phyloP scores from a whole-genome alignment of 768 basidiomycete genomes.

The Lactarius trivialis region DNA sequence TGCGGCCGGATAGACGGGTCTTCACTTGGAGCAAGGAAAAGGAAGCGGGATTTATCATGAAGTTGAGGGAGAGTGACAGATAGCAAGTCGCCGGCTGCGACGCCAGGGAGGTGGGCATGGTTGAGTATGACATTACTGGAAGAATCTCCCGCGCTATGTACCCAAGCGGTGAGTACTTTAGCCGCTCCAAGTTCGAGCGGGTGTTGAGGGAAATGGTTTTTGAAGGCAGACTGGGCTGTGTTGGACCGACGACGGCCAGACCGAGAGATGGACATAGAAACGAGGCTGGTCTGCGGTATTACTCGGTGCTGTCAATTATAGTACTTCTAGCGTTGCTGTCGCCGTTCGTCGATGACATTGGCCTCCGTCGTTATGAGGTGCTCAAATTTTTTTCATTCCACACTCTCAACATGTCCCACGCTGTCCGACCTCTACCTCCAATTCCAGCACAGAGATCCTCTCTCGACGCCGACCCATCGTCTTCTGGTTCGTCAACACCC shows the following conservation, averaged over 20 bases:
- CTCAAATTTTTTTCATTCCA: neutral
- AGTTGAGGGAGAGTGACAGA: constrained; percentile 42
- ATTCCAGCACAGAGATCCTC: neutral
- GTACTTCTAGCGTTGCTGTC: neutral
- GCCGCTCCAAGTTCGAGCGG: constrained; percentile 58
- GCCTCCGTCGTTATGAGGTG: neutral
- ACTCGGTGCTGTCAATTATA: neutral
- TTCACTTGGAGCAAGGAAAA: constrained; percentile 64
- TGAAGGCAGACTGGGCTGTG: constrained; percentile 61
- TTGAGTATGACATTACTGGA: constrained; percentile 59
- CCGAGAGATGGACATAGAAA: constrained; percentile 50
- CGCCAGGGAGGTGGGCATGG: constrained; percentile 71
- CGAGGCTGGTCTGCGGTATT: neutral
- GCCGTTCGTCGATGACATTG: neutral
- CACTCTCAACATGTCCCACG: constrained; percentile 3
- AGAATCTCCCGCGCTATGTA: constrained; percentile 61
- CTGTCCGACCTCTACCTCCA: neutral
- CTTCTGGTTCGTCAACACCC: constrained; percentile 13
- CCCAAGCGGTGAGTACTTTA: constrained; percentile 63
- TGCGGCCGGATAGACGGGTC: constrained; percentile 55
- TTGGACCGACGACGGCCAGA: constrained; percentile 65
- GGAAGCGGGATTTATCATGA: constrained; percentile 39
- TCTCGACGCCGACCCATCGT: constrained; percentile 5
- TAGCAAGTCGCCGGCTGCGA: constrained; percentile 68
- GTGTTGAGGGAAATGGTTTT: constrained; percentile 34